Evolutionary conservation across 441 rosid genomes (phyloP).

Genomic region (Heliophila coronopifolia): DNA sequence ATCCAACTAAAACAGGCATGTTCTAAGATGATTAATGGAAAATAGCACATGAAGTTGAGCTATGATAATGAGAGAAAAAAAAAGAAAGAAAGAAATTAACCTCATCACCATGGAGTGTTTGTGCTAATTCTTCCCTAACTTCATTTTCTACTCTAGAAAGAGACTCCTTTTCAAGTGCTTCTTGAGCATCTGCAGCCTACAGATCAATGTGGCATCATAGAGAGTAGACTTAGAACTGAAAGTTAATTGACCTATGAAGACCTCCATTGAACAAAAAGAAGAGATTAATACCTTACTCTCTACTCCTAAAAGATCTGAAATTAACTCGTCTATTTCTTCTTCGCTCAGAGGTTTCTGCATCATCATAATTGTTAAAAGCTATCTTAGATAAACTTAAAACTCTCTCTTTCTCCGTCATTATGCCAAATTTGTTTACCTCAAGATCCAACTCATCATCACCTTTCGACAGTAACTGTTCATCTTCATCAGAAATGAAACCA

Average conservation of each 20-base stretch:
- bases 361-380: slow-evolving; percentile 10
- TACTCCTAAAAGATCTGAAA: slow-evolving; percentile 70
- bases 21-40: slow-evolving; percentile 18
- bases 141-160: slow-evolving; percentile 74
- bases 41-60: slow-evolving; percentile 6
- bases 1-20: slow-evolving; percentile 52
- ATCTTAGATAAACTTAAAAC: slow-evolving; percentile 7
- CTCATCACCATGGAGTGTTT: slow-evolving; percentile 62
- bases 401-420: not conserved
- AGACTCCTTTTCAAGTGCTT: slow-evolving; percentile 91
- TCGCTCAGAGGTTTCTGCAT: slow-evolving; percentile 80
- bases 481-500: slow-evolving; percentile 49
- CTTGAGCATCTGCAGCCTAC: slow-evolving; percentile 99
- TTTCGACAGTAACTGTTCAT: slow-evolving; percentile 44
- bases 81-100: slow-evolving; percentile 45
- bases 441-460: slow-evolving; percentile 49
- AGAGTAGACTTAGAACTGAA: slow-evolving; percentile 9
- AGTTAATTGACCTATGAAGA: not conserved
- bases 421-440: slow-evolving; percentile 46
- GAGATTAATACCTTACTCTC: slow-evolving; percentile 80
- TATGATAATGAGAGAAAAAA: slow-evolving; percentile 4
- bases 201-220: slow-evolving; percentile 32
- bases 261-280: slow-evolving; percentile 3
- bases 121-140: slow-evolving; percentile 83
- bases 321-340: slow-evolving; percentile 75